phyloP scores from a whole-genome alignment of 768 basidiomycete species.

The Artomyces pyxidatus region DNA sequence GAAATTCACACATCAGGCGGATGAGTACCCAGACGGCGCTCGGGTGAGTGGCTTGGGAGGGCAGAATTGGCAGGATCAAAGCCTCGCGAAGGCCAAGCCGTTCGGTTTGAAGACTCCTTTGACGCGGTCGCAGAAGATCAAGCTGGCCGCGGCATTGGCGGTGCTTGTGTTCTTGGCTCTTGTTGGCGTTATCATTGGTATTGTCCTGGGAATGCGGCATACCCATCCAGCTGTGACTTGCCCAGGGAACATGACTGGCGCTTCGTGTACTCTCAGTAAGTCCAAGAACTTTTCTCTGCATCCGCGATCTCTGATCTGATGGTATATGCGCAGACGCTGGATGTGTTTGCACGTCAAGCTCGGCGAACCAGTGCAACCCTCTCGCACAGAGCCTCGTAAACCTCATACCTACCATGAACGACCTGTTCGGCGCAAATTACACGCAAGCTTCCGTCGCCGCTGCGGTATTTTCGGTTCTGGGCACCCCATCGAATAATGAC shows the following conservation, averaged over 20 bases:
- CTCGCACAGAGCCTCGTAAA: constrained; percentile 45
- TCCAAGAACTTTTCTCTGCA: too few relatives aligned
- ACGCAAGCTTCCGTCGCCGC: constrained; percentile 36
- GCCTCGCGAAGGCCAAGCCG: constrained; percentile 1
- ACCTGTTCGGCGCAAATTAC: constrained; percentile 37
- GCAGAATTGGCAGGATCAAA: constrained; percentile 5
- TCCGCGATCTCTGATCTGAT: too few relatives aligned
- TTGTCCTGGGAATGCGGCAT: constrained; percentile 29
- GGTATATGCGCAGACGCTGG: constrained; percentile 40
- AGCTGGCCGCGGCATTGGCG: constrained; percentile 8
- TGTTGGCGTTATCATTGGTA: constrained; percentile 37
- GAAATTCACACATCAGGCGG: not conserved
- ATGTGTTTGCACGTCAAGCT: constrained; percentile 49
- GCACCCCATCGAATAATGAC: constrained; percentile 31
- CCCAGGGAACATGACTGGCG: constrained; percentile 37
- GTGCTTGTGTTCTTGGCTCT: constrained; percentile 22
- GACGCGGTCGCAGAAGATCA: constrained; percentile 9
- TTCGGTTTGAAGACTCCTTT: constrained; percentile 2
- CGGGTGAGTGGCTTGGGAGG: not conserved
- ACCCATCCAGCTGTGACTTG: constrained; percentile 24
- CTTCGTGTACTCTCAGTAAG: constrained; percentile 49
- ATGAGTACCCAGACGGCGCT: too few relatives aligned
- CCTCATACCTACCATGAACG: constrained; percentile 42
- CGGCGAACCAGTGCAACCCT: constrained; percentile 36
- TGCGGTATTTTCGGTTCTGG: constrained; percentile 44